A percentile compares a stretch with the other conserved stretches of the same genome.
These are phyloP conservation scores for Colletotrichum plurivorum DNA, from an alignment of 2,329 filamentous ascomycete species.

Conservation along the genomic window DNA sequence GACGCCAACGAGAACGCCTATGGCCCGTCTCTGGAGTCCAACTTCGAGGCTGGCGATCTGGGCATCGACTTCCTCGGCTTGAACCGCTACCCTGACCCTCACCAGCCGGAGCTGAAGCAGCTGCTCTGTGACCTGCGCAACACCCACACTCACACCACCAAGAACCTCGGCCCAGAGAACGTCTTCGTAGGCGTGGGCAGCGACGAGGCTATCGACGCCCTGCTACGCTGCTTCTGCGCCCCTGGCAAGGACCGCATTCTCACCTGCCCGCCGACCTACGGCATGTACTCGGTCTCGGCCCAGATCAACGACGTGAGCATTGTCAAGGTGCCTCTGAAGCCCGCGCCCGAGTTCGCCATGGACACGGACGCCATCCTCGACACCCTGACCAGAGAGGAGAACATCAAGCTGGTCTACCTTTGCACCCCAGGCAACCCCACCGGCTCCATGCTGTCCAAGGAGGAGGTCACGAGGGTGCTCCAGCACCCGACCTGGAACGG, in stretches of 20 bases:
- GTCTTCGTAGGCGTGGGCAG: conserved; percentile 96
- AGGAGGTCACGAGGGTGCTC: conserved; percentile 80
- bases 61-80: conserved; percentile 84
- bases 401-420: conserved; percentile 91
- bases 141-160: conserved; percentile 83
- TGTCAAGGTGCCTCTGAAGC: conserved; percentile 86
- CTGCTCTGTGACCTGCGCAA: conserved; percentile 90
- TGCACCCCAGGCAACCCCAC: conserved; percentile 98
- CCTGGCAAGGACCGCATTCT: conserved; percentile 92
- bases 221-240: conserved; percentile 92
- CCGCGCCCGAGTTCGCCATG: conserved; percentile 80
- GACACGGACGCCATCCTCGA: conserved; percentile 78
- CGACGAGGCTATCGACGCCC: conserved; percentile 95
- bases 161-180: conserved; percentile 82
- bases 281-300: conserved; percentile 97
- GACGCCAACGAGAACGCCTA: conserved; percentile 99
- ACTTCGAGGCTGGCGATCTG: conserved; percentile 64
- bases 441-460: conserved; percentile 81
- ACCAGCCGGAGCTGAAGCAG: conserved; percentile 90
- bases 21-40: conserved; percentile 80
- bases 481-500: conserved; percentile 96
- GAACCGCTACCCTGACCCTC: conserved; percentile 96
- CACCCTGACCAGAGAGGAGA: conserved; percentile 69
- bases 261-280: conserved; percentile 96
- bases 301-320: conserved; percentile 93